A percentile compares a stretch with the other conserved stretches of the same genome.
Evolutionary conservation across 345 rosid genomes (phyloP).

Genomic region (Angophora floribunda): DNA sequence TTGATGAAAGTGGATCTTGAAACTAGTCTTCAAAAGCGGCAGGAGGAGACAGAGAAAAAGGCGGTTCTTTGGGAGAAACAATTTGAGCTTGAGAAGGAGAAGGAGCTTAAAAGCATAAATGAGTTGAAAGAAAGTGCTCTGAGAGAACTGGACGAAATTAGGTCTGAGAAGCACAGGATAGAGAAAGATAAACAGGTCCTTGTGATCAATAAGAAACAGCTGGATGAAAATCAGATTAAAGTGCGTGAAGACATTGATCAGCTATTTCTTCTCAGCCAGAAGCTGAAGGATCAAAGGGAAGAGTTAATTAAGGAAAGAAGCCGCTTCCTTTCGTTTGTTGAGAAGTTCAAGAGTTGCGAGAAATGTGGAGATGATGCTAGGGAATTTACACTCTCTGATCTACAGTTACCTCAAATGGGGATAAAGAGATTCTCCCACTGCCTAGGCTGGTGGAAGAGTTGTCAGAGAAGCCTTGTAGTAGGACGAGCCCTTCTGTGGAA

Average conservation of each 20-base stretch:
- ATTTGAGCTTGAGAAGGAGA: slow-evolving; percentile 37
- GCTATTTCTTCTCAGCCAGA: slow-evolving; percentile 47
- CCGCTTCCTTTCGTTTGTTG: slow-evolving; percentile 49
- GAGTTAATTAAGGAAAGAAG: slow-evolving; percentile 35
- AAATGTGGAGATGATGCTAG: slow-evolving; percentile 46
- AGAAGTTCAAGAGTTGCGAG: slow-evolving; percentile 46
- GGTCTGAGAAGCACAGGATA: slow-evolving; percentile 27
- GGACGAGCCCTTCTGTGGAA: slow-evolving; percentile 11
- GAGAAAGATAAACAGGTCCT: slow-evolving; percentile 41
- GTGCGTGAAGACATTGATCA: slow-evolving; percentile 55
- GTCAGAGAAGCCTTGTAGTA: slow-evolving; percentile 16
- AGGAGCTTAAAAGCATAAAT: slow-evolving; percentile 25
- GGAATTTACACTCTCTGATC: slow-evolving; percentile 51
- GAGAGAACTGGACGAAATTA: slow-evolving; percentile 46
- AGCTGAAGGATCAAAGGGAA: slow-evolving; percentile 44
- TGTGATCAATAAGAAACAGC: slow-evolving; percentile 32
- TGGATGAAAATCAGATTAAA: slow-evolving; percentile 45
- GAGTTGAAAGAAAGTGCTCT: slow-evolving; percentile 33
- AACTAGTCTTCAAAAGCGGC: slow-evolving; percentile 24
- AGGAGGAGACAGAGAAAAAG: slow-evolving; percentile 46
- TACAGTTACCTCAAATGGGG: slow-evolving; percentile 37
- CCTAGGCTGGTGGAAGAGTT: slow-evolving; percentile 14
- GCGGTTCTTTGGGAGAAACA: slow-evolving; percentile 26
- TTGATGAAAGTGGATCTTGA: slow-evolving; percentile 34
- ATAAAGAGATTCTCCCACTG: slow-evolving; percentile 15